phyloP scores from a whole-genome alignment of 768 basidiomycete genomes.

The Gymnopilus dilepis region DNA sequence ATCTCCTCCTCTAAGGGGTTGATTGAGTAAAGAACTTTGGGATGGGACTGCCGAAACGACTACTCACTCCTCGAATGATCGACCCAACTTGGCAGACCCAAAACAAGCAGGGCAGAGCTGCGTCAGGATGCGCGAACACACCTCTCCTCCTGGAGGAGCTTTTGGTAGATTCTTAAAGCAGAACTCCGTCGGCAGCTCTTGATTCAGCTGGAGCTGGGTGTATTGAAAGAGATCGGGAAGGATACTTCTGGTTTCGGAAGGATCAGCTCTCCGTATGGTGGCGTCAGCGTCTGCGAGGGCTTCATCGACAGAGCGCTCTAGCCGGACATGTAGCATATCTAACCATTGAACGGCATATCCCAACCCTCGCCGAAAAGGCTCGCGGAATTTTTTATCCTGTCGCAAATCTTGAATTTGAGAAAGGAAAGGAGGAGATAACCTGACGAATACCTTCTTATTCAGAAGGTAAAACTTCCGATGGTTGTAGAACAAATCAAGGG shows the following conservation, averaged over 20 bases:
- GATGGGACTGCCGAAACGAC: too few relatives aligned
- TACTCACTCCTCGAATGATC: conserved; percentile 28
- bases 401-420: too few relatives aligned
- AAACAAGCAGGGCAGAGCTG: conserved; percentile 41
- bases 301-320: conserved; percentile 16
- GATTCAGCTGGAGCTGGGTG: too few relatives aligned
- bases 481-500: conserved; percentile 35
- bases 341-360: conserved; percentile 31
- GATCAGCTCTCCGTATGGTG: too few relatives aligned
- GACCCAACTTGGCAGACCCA: conserved; percentile 29
- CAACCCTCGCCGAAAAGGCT: conserved; percentile 28
- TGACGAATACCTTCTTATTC: conserved; percentile 27
- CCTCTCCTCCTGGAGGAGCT: too few relatives aligned
- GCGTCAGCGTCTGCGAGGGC: conserved; percentile 1
- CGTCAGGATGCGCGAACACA: conserved; percentile 29
- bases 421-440: too few relatives aligned
- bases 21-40: too few relatives aligned
- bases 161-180: too few relatives aligned
- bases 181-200: too few relatives aligned
- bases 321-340: conserved; percentile 18
- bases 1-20: too few relatives aligned
- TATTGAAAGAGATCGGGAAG: too few relatives aligned
- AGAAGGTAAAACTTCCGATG: conserved; percentile 27
- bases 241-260: too few relatives aligned
- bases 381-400: conserved; percentile 21